Base-by-base conservation (phyloP, 169 alveolate genomes). In the Eimeria praecox region DNA sequence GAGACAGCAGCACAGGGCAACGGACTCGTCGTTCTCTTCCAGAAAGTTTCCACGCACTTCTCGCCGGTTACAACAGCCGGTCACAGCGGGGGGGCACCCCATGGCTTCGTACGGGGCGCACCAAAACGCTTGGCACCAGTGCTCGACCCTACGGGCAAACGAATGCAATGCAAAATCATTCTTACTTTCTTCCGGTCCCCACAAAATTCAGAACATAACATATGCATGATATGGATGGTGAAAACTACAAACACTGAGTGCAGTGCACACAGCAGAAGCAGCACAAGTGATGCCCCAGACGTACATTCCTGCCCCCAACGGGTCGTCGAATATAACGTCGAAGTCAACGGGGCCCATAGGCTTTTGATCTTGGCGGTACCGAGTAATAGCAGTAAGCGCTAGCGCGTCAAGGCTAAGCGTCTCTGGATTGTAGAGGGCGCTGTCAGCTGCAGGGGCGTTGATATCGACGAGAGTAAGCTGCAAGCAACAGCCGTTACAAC, bases 51-150 rank as follows among this genome's bases (percentile, higher is more conserved):
- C 78, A 27, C 56, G 54, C 94, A 93, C 82, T 42, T 93, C 93
- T 18, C 88, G 71, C 38, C 93, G 54, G 78, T 83, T 93, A 88
- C 93, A 93, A 78, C 92, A 93, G 62, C 96, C 85, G 27, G 94
- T 93, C 20, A 83, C 93, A 20, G 66, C 35, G 2, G 86, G 30
- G 33, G 93, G 96, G 52, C 96, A 93, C 0, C 96, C 88, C 87
- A 93, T 66, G 42, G 89, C 96, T 52, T 93, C 96, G 75, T 80
- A 64, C 27, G 96, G 92, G 5, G 89, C 96, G 40, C 96, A 93
- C 93, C 96, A 93, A 77, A 44, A 80, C 9, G 93, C 75, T 80
- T 93, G 96, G 75, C 93, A 82, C 96, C 96, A 93, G 78, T 59
- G 83, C 93, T 93, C 96, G n/a, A 93, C 96, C 94, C 89, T 93